Evolutionary conservation across 2,329 filamentous ascomycete genomes (phyloP).

Genomic region (Ambrosiella beaveri): DNA sequence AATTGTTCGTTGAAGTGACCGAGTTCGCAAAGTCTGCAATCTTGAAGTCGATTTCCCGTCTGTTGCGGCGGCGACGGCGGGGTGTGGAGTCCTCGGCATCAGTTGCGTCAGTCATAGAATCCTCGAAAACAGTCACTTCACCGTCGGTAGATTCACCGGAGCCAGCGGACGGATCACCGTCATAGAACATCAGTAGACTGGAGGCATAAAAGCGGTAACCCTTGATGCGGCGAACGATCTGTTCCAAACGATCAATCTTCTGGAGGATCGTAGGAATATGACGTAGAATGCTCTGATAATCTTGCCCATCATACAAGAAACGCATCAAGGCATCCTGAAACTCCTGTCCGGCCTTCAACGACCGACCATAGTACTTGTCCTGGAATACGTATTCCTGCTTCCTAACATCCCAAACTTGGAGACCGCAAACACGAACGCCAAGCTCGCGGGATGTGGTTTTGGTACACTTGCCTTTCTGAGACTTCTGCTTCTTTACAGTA

Average conservation of each 20-base stretch:
- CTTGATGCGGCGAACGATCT: conserved; percentile 60
- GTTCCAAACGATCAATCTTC: conserved; percentile 68
- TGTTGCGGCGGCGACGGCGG: conserved; percentile 31
- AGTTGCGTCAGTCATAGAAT: conserved; percentile 42
- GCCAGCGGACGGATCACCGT: conserved; percentile 51
- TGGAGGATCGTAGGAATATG: conserved; percentile 79
- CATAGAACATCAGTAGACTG: conserved; percentile 87
- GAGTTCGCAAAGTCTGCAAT: conserved; percentile 98
- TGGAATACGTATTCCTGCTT: conserved; percentile 81
- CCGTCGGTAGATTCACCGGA: conserved; percentile 29
- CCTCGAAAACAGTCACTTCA: conserved; percentile 34
- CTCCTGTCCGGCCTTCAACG: conserved; percentile 69
- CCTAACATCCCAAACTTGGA: conserved; percentile 87
- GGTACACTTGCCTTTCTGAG: conserved; percentile 82
- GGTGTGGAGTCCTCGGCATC: conserved; percentile 35
- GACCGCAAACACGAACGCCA: conserved; percentile 82
- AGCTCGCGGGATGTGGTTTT: conserved; percentile 81
- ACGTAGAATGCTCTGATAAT: conserved; percentile 59
- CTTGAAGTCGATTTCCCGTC: conserved; percentile 67
- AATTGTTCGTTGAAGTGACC: conserved; percentile 67
- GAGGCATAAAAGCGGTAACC: conserved; percentile 93
- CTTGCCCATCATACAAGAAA: conserved; percentile 81
- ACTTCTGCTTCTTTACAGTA: conserved; percentile 76
- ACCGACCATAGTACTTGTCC: conserved; percentile 92
- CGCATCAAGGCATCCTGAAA: conserved; percentile 77